Conservation (phyloP, 768 basidiomycete genomes). For the Pluteus cervinus region DNA sequence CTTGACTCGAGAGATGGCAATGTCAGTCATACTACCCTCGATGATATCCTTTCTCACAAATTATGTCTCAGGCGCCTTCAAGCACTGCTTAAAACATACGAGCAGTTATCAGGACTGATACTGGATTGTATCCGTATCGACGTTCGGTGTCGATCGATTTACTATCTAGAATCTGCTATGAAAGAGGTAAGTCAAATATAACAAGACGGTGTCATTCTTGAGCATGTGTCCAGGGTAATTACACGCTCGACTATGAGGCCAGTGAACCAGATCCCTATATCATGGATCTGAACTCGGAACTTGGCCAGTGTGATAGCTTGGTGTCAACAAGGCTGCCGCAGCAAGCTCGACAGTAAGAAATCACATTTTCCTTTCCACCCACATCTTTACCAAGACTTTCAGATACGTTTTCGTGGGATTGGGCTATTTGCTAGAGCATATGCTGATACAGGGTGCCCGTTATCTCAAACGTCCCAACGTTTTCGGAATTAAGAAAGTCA, state of each 20-base stretch:
- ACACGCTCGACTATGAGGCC: slow-evolving; percentile 74
- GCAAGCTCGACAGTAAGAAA: slow-evolving; percentile 54
- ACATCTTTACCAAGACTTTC: slow-evolving; percentile 6
- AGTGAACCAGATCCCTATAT: slow-evolving; percentile 90
- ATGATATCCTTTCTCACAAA: background rate
- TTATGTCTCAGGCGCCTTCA: slow-evolving; percentile 72
- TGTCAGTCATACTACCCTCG: slow-evolving; percentile 46
- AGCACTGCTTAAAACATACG: slow-evolving; percentile 84
- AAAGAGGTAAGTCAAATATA: slow-evolving; percentile 52
- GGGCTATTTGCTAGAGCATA: slow-evolving; percentile 76
- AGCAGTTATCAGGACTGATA: slow-evolving; percentile 82
- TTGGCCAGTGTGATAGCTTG: slow-evolving; percentile 71
- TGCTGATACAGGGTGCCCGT: slow-evolving; percentile 71
- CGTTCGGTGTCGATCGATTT: slow-evolving; percentile 76
- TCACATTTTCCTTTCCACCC: background rate
- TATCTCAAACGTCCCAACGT: slow-evolving; percentile 62
- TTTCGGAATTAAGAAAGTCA: slow-evolving; percentile 80
- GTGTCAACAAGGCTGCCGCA: slow-evolving; percentile 55
- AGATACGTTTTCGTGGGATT: slow-evolving; percentile 90
- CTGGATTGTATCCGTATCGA: slow-evolving; percentile 86
- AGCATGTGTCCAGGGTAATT: slow-evolving; percentile 61
- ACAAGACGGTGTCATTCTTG: slow-evolving; percentile 7
- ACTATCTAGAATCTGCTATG: slow-evolving; percentile 77
- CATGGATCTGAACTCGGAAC: slow-evolving; percentile 76
- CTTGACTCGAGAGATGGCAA: slow-evolving; percentile 80